These are phyloP conservation scores for Geopyxis carbonaria DNA, from an alignment of 495 filamentous ascomycete species.

Conservation along the genomic window DNA sequence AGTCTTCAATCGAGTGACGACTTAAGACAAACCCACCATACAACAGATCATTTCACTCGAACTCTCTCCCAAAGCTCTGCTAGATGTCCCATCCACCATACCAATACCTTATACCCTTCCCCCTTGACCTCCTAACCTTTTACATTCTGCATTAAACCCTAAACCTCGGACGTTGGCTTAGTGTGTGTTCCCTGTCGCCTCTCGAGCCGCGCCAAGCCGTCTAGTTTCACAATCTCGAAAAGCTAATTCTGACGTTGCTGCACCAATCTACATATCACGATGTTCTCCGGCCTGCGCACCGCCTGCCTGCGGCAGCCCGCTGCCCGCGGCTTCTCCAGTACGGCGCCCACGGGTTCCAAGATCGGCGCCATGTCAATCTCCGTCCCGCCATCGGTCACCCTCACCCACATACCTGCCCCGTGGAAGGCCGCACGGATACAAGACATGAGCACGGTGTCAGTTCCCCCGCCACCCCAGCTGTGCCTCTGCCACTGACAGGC, in stretches of 20 bases:
- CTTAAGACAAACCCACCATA: too few relatives aligned
- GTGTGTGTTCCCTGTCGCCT: too few relatives aligned
- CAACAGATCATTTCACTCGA: too few relatives aligned
- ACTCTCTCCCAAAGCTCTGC: too few relatives aligned
- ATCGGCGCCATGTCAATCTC: slow-evolving; percentile 3
- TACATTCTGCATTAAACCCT: too few relatives aligned
- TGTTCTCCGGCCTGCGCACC: background rate
- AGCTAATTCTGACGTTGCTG: background rate
- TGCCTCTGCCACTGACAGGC: background rate
- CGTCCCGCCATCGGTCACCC: slow-evolving; percentile 1
- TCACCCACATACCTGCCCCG: slow-evolving; percentile 3
- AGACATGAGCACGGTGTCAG: slow-evolving; percentile 1
- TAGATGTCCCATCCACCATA: too few relatives aligned
- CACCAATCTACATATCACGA: background rate
- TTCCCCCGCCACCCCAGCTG: background rate
- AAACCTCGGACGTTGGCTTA: too few relatives aligned
- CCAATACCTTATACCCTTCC: too few relatives aligned
- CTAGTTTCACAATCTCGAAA: background rate
- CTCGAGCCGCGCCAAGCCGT: slow-evolving; percentile 1
- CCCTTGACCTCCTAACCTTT: too few relatives aligned
- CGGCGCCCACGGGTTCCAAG: background rate
- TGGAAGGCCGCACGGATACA: background rate
- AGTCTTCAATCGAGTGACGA: too few relatives aligned
- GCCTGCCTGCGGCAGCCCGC: background rate
- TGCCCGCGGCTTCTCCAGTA: slow-evolving; percentile 3